Evolutionary conservation across 2,329 filamentous ascomycete genomes (phyloP).

Genomic region (Falciphora oryzae): DNA sequence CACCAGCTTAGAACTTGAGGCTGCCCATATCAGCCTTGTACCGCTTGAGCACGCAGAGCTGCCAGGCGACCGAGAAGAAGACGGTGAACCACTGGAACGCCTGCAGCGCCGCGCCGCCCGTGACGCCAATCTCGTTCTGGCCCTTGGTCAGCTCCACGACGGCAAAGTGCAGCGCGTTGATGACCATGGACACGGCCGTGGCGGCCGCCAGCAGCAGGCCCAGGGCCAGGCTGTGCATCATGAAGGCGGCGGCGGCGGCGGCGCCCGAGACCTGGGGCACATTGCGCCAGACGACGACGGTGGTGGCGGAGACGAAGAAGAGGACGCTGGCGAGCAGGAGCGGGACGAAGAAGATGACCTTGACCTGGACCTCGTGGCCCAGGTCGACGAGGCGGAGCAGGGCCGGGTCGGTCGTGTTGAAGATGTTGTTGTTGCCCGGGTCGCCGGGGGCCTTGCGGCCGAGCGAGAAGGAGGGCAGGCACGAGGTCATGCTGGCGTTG

Average conservation of each 20-base stretch:
- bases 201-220: constrained; percentile 15
- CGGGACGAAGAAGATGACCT: constrained; percentile 11
- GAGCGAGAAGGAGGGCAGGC: constrained; percentile 14
- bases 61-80: constrained; percentile 15
- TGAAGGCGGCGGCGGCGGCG: constrained; percentile 13
- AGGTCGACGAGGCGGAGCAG: constrained; percentile 8
- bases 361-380: constrained; percentile 10
- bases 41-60: constrained; percentile 9
- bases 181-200: constrained; percentile 14
- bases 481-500: constrained; percentile 8
- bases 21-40: constrained; percentile 5
- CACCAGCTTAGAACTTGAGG: background rate
- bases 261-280: constrained; percentile 24
- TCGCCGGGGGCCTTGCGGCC: constrained; percentile 8
- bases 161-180: constrained; percentile 17
- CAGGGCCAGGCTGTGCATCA: constrained; percentile 8
- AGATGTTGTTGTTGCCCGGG: constrained; percentile 1
- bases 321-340: constrained; percentile 17
- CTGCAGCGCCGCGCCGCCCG: constrained; percentile 16
- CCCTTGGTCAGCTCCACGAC: constrained; percentile 10
- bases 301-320: constrained; percentile 20
- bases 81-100: constrained; percentile 19
- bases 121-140: constrained; percentile 6
- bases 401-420: constrained; percentile 6
- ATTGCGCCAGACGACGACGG: constrained; percentile 9